Evolutionary conservation across 176 grass and related monocot species (phyloP), one percentile per base, ranked within the genome.

Genomic region (Cenchrus purpureus): DNA sequence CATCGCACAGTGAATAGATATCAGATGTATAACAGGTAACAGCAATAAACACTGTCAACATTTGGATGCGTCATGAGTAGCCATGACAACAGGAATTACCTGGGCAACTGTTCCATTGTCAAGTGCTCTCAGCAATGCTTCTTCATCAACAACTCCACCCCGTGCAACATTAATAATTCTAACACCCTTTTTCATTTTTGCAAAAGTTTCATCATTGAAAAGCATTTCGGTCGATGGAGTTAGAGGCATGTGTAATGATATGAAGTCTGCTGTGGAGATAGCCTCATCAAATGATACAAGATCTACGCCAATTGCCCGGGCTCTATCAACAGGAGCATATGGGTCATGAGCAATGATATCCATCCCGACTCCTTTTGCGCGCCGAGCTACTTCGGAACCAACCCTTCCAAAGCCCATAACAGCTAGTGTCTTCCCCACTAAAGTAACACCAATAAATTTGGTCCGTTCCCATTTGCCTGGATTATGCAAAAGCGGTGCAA

Each of bases 401-500:
- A 99, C 93, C 89, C 96, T 99, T 20, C 97, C 93, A 59, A 99
- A 99, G 50, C 97, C 97, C 89, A 99, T 84, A 49, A 99, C 53
- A 65, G 90, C 97, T 42, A 99, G 74, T 14, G 91, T 94, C 87
- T 99, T 99, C 11, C 93, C 91, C 65, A 92, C 89, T 77, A 99
- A 76, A 57, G 97, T 94, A 29, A 99, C 97, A 25, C 93, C 97
- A 4, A 99, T 84, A 86, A 68, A 96, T 71, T 92, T 95, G 70
- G 62, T 96, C 0, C 91, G 91, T 51, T 95, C 78, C 93, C 97
- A 99, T 89, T 94, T 95, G 10, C 97, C 92, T 98, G 82, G 73
- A 78, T 58, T 77, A 29, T 69, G 51, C 4, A 82, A 50, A 50
- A 76, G 53, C 4, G 10, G 78, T n/a, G 10, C 44, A 55, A 34